Evolutionary conservation across 208 protist genomes (phyloP), one percentile per base, ranked within the genome.

Genomic region (Trypanosoma platydactyli): DNA sequence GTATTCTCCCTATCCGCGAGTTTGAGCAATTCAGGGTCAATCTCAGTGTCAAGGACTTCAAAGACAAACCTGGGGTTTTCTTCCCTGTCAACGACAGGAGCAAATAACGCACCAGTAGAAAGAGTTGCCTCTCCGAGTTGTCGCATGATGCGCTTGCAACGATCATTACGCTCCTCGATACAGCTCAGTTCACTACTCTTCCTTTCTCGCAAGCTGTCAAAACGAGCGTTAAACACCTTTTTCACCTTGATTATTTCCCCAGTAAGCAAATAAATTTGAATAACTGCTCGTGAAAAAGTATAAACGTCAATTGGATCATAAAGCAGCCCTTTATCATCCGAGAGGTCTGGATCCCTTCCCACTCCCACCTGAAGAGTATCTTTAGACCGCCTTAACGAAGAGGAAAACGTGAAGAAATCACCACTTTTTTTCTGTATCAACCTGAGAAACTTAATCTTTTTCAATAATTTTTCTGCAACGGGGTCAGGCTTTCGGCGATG

Each of bases 381-480:
- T 25, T 35, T 48, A 6, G 41, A 42, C 33, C 48, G 40, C 25
- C 68, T 65, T 11, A 72, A 25, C 25, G 52, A 33, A 16, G 51
- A 44, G 38, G 64, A 68, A 62, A 73, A 67, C 33, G 65, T 59
- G 70, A 71, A 62, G 42, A 13, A 68, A 20, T 57, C 38, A 3
- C 18, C 49, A 40, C 49, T 59, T 33, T 73, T 70, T 30, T 68
- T 46, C 53, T 96, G 83, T 13, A 94, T 52, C 49, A 75, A 60
- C 16, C 92, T 74, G 53, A 97, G 25, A 63, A 95, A 94, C n/a
- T 77, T 68, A 20, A 93, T 50, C 65, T 96, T 97, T 64, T 76
- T 71, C 16, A 84, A 77, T 22, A 97, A 25, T 12, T 57, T 67
- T 41, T 71, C 56, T 30, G 64, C 51, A 16, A 62, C 54, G 49